Percentiles rank a stretch among this genome's conserved stretches.
Evolutionary conservation across 2,329 filamentous ascomycete genomes (phyloP).

Genomic region (Aspergillus versicolor): DNA sequence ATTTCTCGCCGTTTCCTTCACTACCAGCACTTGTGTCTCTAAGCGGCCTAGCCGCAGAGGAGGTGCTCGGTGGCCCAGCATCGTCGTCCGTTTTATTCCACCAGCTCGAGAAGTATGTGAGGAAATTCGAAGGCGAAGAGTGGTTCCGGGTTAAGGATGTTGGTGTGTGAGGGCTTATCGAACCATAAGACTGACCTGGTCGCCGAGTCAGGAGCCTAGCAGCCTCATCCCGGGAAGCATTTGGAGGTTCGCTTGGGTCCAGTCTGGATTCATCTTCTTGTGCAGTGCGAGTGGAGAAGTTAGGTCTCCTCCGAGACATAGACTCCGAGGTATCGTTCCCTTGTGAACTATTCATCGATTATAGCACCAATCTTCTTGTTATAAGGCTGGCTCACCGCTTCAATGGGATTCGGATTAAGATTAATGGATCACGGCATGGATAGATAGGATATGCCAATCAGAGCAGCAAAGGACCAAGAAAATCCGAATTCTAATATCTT

Average conservation of each 20-base stretch:
- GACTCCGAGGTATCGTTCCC: slow-evolving; percentile 22
- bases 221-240: slow-evolving; percentile 22
- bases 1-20: slow-evolving; percentile 28
- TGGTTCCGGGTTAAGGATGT: slow-evolving; percentile 15
- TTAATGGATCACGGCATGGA: neutral
- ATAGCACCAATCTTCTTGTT: slow-evolving; percentile 3
- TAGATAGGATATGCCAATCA: neutral
- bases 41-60: slow-evolving; percentile 21
- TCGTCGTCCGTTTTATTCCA: slow-evolving; percentile 19
- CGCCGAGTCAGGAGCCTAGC: slow-evolving; percentile 24
- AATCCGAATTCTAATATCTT: neutral
- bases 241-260: slow-evolving; percentile 30
- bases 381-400: slow-evolving; percentile 1
- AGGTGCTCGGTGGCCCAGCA: slow-evolving; percentile 10
- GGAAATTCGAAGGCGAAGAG: slow-evolving; percentile 22
- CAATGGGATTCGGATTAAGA: neutral
- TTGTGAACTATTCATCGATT: slow-evolving; percentile 24
- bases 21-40: slow-evolving; percentile 30
- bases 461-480: neutral
- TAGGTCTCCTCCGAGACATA: slow-evolving; percentile 37
- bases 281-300: slow-evolving; percentile 39
- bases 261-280: slow-evolving; percentile 38
- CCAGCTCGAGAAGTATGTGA: slow-evolving; percentile 27
- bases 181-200: slow-evolving; percentile 25
- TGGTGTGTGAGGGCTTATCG: slow-evolving; percentile 21